Evolutionary conservation across 1,284 basidiomycete species (phyloP).

Genomic region (Porodaedalea pini): DNA sequence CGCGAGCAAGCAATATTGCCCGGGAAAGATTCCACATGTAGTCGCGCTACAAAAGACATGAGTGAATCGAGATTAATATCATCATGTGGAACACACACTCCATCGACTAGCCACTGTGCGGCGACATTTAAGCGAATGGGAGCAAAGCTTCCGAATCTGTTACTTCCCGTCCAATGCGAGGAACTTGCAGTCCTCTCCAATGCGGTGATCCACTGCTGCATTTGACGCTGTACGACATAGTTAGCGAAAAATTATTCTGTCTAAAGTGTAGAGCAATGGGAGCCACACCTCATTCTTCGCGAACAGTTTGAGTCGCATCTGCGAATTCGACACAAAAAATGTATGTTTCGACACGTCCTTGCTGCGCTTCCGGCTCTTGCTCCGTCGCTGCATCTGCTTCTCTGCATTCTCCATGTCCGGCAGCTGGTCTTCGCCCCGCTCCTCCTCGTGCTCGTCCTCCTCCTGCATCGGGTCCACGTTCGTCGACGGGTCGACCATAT

Average conservation of each 20-base stretch:
- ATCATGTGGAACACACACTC: constrained; percentile 48
- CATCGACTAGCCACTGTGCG: constrained; percentile 99
- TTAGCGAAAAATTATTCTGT: not conserved
- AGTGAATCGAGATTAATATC: constrained; percentile 12
- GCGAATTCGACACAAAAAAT: constrained; percentile 91
- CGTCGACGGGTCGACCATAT: constrained; percentile 74
- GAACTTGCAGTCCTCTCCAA: constrained; percentile 80
- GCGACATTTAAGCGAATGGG: constrained; percentile 92
- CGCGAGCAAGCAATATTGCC: constrained; percentile 87
- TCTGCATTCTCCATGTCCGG: constrained; percentile 10
- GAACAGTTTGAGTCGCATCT: constrained; percentile 83
- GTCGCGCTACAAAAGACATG: constrained; percentile 59
- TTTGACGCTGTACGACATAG: constrained; percentile 65
- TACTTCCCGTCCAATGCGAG: constrained; percentile 78
- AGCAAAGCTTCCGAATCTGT: constrained; percentile 92
- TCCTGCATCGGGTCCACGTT: constrained; percentile 53
- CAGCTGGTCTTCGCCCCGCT: constrained; percentile 21
- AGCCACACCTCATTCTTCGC: constrained; percentile 78
- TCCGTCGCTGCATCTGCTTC: constrained; percentile 31
- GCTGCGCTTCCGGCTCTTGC: constrained; percentile 41
- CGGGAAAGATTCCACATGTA: constrained; percentile 98
- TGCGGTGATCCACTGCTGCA: constrained; percentile 96
- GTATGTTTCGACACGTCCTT: constrained; percentile 84
- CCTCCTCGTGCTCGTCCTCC: constrained; percentile 25
- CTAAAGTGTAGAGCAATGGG: not conserved